A percentile compares a stretch with the other conserved stretches of the same genome.
These are phyloP conservation scores for Aaosphaeria arxii DNA, from an alignment of 2,329 filamentous ascomycete genomes.

Conservation along the genomic window DNA sequence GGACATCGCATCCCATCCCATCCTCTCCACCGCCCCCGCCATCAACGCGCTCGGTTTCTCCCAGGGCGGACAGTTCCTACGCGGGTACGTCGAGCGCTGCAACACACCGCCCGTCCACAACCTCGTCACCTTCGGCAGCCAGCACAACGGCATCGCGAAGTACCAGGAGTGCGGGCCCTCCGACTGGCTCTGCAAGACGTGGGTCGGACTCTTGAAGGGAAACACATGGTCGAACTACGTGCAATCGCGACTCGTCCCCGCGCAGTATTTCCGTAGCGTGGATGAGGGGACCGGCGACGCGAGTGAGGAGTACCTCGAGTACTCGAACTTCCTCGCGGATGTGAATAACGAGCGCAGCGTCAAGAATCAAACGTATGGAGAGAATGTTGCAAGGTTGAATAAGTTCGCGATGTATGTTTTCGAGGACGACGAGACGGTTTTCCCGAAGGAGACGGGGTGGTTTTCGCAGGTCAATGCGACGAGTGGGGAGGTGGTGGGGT, in stretches of 20 bases:
- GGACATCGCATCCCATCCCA: conserved; percentile 71
- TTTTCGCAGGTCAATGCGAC: conserved; percentile 76
- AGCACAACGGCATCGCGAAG: conserved; percentile 86
- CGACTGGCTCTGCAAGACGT: conserved; percentile 79
- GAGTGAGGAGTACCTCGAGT: conserved; percentile 66
- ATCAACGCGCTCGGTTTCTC: conserved; percentile 93
- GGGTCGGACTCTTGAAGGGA: conserved; percentile 71
- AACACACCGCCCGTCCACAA: conserved; percentile 71
- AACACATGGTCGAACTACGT: conserved; percentile 80
- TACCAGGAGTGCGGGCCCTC: conserved; percentile 70
- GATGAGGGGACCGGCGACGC: conserved; percentile 54
- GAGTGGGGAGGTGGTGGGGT: conserved; percentile 56
- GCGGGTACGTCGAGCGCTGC: conserved; percentile 85
- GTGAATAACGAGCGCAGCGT: conserved; percentile 84
- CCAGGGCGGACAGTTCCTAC: conserved; percentile 94
- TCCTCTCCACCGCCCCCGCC: conserved; percentile 76
- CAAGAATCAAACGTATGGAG: conserved; percentile 73
- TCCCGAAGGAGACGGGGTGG: conserved; percentile 89
- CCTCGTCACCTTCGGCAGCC: conserved; percentile 83
- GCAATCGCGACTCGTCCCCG: conserved; percentile 79
- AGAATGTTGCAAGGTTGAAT: conserved; percentile 66
- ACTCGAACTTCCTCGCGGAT: conserved; percentile 88
- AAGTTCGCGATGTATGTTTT: conserved; percentile 90
- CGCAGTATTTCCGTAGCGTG: conserved; percentile 86
- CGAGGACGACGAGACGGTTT: conserved; percentile 76